phyloP scores from a whole-genome alignment of 2,329 filamentous ascomycete genomes.

The Penicillium rolfsii region DNA sequence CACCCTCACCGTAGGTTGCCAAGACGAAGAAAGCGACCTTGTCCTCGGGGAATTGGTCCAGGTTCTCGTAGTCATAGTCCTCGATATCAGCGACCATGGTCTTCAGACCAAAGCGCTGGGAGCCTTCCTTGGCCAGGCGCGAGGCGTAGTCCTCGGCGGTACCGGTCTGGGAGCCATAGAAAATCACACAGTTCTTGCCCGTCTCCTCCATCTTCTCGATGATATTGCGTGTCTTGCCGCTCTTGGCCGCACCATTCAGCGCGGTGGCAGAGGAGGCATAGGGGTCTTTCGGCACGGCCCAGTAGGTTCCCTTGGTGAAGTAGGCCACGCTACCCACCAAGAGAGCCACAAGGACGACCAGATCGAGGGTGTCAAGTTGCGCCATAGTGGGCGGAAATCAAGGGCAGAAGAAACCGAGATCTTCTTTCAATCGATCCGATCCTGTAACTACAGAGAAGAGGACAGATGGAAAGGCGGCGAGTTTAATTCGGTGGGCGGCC shows the following conservation, averaged over 20 bases:
- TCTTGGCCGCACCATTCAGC: constrained; percentile 69
- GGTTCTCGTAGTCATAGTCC: constrained; percentile 94
- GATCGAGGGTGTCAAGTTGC: constrained; percentile 92
- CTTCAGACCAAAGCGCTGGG: constrained; percentile 92
- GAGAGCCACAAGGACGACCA: constrained; percentile 84
- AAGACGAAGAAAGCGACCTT: constrained; percentile 94
- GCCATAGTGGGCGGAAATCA: constrained; percentile 65
- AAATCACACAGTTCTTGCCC: constrained; percentile 95
- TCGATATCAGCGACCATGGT: constrained; percentile 98
- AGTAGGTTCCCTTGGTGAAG: constrained; percentile 96
- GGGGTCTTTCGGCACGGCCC: constrained; percentile 79
- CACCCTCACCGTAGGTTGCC: constrained; percentile 96
- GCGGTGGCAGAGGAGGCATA: constrained; percentile 71
- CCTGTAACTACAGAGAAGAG: constrained; percentile 5
- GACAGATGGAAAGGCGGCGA: constrained; percentile 1
- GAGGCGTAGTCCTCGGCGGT: constrained; percentile 98
- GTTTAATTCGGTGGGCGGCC: constrained; percentile 5
- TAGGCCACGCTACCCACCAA: constrained; percentile 88
- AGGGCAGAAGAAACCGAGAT: constrained; percentile 6
- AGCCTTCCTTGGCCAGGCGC: constrained; percentile 93
- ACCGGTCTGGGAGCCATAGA: constrained; percentile 98
- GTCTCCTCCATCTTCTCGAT: constrained; percentile 94
- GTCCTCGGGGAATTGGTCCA: constrained; percentile 84
- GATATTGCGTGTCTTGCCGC: constrained; percentile 87
- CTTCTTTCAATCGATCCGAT: background rate